A percentile compares a stretch with the other conserved stretches of the same genome.
phyloP scores from a whole-genome alignment of 495 filamentous ascomycete species.

The Parmelia sp. region DNA sequence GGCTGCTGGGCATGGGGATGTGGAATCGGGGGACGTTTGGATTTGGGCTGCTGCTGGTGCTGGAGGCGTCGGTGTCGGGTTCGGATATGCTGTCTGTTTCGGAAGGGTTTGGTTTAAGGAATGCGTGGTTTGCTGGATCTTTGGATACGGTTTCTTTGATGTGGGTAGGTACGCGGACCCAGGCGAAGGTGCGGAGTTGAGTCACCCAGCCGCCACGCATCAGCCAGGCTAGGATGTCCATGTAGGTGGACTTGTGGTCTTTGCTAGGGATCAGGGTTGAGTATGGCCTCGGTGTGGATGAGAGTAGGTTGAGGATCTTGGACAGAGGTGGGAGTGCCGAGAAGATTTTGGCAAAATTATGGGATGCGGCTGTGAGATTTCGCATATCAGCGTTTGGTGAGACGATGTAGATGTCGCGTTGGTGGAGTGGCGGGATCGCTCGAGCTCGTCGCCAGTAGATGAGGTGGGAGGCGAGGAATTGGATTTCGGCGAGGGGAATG shows the following conservation, averaged over 20 bases:
- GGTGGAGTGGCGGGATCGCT: conserved; percentile 84
- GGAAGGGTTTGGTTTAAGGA: neutral
- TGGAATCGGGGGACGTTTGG: conserved; percentile 23
- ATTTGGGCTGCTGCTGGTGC: conserved; percentile 3
- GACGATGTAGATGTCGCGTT: conserved; percentile 85
- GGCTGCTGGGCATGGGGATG: conserved; percentile 15
- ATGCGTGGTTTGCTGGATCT: neutral
- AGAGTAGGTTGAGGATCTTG: conserved; percentile 75
- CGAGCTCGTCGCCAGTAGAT: conserved; percentile 92
- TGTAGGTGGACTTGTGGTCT: conserved; percentile 79
- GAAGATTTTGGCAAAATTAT: conserved; percentile 68
- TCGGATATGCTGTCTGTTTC: conserved; percentile 4
- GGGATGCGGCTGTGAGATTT: conserved; percentile 61
- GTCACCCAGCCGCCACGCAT: conserved; percentile 88
- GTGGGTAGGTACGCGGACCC: conserved; percentile 54
- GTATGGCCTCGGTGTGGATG: conserved; percentile 69
- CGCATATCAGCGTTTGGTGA: conserved; percentile 83
- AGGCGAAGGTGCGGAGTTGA: conserved; percentile 81
- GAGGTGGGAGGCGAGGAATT: conserved; percentile 79
- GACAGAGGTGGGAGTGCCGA: conserved; percentile 73
- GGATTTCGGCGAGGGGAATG: conserved; percentile 71
- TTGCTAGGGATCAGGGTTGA: conserved; percentile 77
- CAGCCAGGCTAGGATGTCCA: conserved; percentile 87
- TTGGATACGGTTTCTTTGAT: conserved; percentile 44
- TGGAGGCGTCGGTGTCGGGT: neutral